A percentile compares a stretch with the other conserved stretches of the same genome.
Conservation (phyloP, 2,329 filamentous ascomycete species). For the Venturia pyrina region DNA sequence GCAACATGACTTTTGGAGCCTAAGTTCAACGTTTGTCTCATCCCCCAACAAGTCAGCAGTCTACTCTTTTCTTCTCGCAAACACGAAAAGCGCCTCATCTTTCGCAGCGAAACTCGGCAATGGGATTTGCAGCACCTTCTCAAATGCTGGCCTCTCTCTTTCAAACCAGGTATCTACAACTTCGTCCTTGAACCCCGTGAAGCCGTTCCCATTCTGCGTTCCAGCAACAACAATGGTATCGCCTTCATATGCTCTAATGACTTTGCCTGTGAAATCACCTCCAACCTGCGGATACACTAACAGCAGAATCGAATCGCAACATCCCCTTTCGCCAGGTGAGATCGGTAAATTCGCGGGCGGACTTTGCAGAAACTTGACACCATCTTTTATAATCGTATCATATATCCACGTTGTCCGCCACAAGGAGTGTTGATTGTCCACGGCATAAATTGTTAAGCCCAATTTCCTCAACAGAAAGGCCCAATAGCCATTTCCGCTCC, state of each 20-base stretch:
- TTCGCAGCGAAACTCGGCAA: constrained; percentile 68
- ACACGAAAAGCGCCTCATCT: constrained; percentile 65
- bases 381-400: constrained; percentile 56
- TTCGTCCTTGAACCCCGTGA: constrained; percentile 56
- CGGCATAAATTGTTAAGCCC: constrained; percentile 44
- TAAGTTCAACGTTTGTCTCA: background rate
- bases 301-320: constrained; percentile 43
- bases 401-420: constrained; percentile 61
- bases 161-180: constrained; percentile 59
- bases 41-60: background rate
- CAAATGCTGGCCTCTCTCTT: constrained; percentile 44
- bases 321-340: constrained; percentile 35
- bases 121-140: constrained; percentile 52
- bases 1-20: too few relatives aligned
- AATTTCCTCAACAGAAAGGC: constrained; percentile 56
- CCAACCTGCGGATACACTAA: constrained; percentile 66
- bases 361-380: constrained; percentile 45
- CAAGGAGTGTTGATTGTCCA: constrained; percentile 58
- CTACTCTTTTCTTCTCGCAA: constrained; percentile 22
- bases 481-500: constrained; percentile 69
- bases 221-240: constrained; percentile 61
- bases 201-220: constrained; percentile 65
- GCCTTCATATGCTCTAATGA: constrained; percentile 52
- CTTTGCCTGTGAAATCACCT: constrained; percentile 52
- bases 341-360: constrained; percentile 22